Evolutionary conservation across 805 yeast species (phyloP).

Genomic region (Cyberlindnera meyerae): DNA sequence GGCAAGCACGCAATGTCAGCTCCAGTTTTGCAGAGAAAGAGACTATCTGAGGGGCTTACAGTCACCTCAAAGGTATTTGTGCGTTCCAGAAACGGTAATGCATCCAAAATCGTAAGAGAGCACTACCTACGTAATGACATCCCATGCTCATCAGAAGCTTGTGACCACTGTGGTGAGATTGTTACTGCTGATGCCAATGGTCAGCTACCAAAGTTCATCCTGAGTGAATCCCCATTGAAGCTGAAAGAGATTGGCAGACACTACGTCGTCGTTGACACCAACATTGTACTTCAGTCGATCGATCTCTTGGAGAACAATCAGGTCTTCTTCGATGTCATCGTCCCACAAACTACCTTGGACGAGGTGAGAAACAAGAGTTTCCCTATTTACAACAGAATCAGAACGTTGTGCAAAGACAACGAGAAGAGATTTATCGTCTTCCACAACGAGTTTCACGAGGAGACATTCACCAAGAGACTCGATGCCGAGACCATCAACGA

Average conservation of each 20-base stretch:
- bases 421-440: constrained; percentile 84
- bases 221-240: constrained; percentile 55
- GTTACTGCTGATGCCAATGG: constrained; percentile 64
- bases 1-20: constrained; percentile 13
- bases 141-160: constrained; percentile 77
- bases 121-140: constrained; percentile 90
- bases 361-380: constrained; percentile 85
- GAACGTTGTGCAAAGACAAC: constrained; percentile 68
- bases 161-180: constrained; percentile 54
- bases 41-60: constrained; percentile 47
- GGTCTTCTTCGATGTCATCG: constrained; percentile 80
- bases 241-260: constrained; percentile 57
- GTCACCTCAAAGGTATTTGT: constrained; percentile 90
- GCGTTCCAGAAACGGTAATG: constrained; percentile 83
- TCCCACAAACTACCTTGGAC: constrained; percentile 94
- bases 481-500: constrained; percentile 75
- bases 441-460: constrained; percentile 84
- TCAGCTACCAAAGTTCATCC: constrained; percentile 56
- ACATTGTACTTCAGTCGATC: constrained; percentile 80
- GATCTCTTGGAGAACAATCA: constrained; percentile 77
- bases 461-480: constrained; percentile 59
- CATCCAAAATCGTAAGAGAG: constrained; percentile 87
- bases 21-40: constrained; percentile 26
- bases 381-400: constrained; percentile 81
- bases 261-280: constrained; percentile 82